phyloP scores from a whole-genome alignment of 192 early-diverging fungal genomes.

The Coemansia sp. region DNA sequence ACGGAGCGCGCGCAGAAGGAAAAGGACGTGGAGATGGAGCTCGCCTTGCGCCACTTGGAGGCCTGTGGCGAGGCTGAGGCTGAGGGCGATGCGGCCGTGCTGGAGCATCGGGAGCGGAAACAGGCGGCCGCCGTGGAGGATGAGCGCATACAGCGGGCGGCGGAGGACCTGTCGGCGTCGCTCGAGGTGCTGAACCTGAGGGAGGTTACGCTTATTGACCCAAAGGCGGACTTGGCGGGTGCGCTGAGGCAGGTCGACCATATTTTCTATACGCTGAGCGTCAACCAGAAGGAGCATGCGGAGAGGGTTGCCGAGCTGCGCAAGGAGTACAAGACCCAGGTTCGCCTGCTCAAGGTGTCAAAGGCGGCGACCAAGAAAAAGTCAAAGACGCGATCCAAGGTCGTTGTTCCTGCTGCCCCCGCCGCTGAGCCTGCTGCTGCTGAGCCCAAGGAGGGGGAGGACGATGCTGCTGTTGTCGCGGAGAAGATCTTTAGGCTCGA shows the following conservation, averaged over 20 bases:
- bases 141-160: neutral
- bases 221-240: conserved; percentile 22
- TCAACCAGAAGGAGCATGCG: conserved; percentile 5
- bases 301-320: neutral
- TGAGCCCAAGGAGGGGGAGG: neutral
- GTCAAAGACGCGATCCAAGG: conserved; percentile 8
- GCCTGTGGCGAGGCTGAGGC: conserved; percentile 9
- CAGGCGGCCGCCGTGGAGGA: neutral
- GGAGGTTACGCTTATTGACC: conserved; percentile 27
- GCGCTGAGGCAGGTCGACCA: conserved; percentile 36
- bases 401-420: neutral
- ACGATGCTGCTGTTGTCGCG: neutral
- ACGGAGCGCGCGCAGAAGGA: conserved; percentile 2
- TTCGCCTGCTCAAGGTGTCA: neutral
- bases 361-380: conserved; percentile 5
- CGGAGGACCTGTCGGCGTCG: neutral
- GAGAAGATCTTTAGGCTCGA: conserved; percentile 32
- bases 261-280: conserved; percentile 32
- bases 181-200: conserved; percentile 21
- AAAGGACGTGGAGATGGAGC: conserved; percentile 19
- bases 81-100: neutral
- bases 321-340: neutral
- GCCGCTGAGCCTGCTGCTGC: neutral
- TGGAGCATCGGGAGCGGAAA: neutral
- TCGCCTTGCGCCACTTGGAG: conserved; percentile 25